These are phyloP conservation scores for Turritis glabra DNA, from an alignment of 345 rosid genomes.

Conservation along the genomic window DNA sequence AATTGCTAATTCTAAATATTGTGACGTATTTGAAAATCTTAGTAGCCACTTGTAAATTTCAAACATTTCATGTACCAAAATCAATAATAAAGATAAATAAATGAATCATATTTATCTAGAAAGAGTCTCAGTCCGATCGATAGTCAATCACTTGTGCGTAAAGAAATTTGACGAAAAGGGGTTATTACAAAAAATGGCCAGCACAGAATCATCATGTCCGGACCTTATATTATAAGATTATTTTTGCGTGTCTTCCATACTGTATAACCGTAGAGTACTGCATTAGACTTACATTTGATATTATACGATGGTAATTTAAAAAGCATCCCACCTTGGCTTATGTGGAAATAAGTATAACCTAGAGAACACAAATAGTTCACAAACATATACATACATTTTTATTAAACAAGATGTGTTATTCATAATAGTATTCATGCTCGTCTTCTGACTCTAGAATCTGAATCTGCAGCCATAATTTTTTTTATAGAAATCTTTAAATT, in stretches of 20 bases:
- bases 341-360: not conserved
- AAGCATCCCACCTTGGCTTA: not conserved
- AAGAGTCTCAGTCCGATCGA: not conserved
- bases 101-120: not conserved
- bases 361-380: not conserved
- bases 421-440: no score
- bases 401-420: no score
- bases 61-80: not conserved
- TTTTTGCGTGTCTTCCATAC: not conserved
- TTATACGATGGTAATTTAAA: not conserved
- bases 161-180: conserved; percentile 17
- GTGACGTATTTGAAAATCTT: not conserved
- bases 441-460: no score
- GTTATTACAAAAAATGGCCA: not conserved
- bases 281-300: not conserved
- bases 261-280: not conserved
- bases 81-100: not conserved
- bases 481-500: no score
- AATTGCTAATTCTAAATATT: not conserved
- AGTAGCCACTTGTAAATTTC: conserved; percentile 4
- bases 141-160: conserved; percentile 21
- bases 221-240: not conserved
- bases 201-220: conserved; percentile 1
- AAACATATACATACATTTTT: not conserved
- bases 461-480: no score